These are phyloP conservation scores for Trebouxia gelatinosa DNA, from an alignment of 163 green algal species.

Conservation along the genomic window DNA sequence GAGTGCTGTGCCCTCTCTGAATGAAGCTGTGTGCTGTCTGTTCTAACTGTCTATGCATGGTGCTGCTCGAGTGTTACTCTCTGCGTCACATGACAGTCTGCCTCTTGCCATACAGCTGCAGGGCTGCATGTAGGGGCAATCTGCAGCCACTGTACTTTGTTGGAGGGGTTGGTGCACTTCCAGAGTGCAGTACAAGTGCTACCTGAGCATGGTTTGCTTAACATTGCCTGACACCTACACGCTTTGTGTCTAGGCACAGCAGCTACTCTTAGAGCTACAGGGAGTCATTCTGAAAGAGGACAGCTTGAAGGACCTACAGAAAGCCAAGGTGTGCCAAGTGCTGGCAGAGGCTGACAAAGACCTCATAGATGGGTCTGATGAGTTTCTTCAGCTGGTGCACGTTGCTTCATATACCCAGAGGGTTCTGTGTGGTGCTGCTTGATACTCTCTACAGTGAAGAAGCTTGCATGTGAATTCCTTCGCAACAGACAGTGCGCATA, in stretches of 20 bases:
- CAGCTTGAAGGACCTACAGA: conserved; percentile 28
- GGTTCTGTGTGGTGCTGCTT: not conserved
- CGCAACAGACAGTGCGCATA: too few relatives aligned
- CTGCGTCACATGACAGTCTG: not conserved
- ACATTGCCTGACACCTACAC: too few relatives aligned
- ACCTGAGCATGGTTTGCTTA: not conserved
- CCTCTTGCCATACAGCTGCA: not conserved
- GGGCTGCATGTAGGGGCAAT: not conserved
- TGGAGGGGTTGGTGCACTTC: not conserved
- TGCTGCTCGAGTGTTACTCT: not conserved
- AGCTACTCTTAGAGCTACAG: conserved; percentile 85
- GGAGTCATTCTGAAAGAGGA: conserved; percentile 33
- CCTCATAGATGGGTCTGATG: conserved; percentile 85
- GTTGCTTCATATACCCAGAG: conserved; percentile 46
- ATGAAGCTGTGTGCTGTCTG: not conserved
- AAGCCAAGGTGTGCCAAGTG: conserved; percentile 44
- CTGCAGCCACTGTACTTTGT: too few relatives aligned
- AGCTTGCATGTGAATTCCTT: too few relatives aligned
- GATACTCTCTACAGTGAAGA: too few relatives aligned
- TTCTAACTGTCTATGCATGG: not conserved
- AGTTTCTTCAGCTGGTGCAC: conserved; percentile 87
- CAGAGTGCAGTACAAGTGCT: not conserved
- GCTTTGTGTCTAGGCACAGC: conserved; percentile 51
- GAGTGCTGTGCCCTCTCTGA: not conserved
- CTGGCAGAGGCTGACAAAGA: conserved; percentile 80